Conservation (phyloP, 768 basidiomycete genomes). For the Phanerochaete sordida region DNA sequence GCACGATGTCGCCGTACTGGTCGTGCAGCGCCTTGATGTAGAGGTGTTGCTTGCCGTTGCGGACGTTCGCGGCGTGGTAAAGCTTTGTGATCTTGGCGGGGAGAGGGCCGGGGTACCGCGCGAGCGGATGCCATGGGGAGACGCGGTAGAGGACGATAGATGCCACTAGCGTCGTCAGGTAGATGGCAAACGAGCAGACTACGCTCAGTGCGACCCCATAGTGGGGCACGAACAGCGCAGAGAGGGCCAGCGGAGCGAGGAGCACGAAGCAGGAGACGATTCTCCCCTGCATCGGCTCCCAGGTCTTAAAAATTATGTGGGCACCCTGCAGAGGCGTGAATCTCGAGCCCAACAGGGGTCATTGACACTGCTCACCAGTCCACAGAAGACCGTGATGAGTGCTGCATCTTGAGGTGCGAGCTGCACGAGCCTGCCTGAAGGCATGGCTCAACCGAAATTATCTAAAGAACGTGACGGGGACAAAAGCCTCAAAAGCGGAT, state of each 20-base stretch:
- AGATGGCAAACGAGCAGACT: background rate
- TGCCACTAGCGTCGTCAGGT: background rate
- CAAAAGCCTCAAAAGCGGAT: background rate
- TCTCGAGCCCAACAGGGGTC: background rate
- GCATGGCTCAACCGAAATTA: background rate
- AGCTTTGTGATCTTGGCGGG: conserved; percentile 40
- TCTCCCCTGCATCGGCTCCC: background rate
- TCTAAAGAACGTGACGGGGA: background rate
- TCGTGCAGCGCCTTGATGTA: conserved; percentile 28
- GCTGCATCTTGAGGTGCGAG: background rate
- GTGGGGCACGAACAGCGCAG: background rate
- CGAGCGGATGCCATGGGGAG: conserved; percentile 52
- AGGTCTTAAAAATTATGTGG: conserved; percentile 4
- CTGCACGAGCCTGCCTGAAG: background rate
- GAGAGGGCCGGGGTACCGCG: conserved; percentile 47
- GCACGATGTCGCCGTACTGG: conserved; percentile 33
- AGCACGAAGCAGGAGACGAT: background rate
- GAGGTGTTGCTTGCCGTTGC: conserved; percentile 32
- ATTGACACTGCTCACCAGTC: background rate
- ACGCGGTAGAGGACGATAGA: conserved; percentile 38
- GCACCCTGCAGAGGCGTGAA: background rate
- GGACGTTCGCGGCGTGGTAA: conserved; percentile 31
- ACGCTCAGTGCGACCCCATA: background rate
- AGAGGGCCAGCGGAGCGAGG: background rate
- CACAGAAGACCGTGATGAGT: background rate